Base-by-base conservation (phyloP, 140 eudicot genomes). In the Bidens hawaiensis region DNA sequence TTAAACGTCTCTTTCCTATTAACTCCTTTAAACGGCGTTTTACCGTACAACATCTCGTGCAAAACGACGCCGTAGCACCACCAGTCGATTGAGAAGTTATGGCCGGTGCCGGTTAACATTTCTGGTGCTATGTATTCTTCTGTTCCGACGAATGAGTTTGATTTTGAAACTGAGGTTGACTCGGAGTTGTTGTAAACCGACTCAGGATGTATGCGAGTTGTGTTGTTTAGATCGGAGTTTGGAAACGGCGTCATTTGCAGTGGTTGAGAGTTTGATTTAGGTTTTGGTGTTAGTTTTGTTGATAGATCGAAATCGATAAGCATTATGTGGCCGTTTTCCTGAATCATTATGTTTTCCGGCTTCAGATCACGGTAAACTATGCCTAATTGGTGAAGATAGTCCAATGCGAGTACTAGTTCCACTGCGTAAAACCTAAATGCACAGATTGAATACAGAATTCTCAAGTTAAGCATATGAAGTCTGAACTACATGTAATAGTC, bases 51-150 rank as follows among this genome's bases (percentile, higher is more conserved):
- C 97, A 90, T 83, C 65, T 90, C 97, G 58, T 90, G 74, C 60
- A 90, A 19, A 64, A 86, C 82, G 51, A 86, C 61, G 3, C 97
- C 97, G 15, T 81, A 61, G 58, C 95, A 83, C 97, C 97, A 90
- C 82, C 85, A 86, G 75, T 90, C 97, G 38, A 90, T 82, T 46
- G 90, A 36, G 68, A 79, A 86, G 62, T 77, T 87, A 59, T 90
- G 97, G 24, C 97, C 97, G 62, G 75, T 53, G 9, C 94, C 89
- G 6, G 55, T 45, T 28, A 90, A 58, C 66, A 90, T 75, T 75
- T 90, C 97, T 16, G 95, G 97, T 25, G 97, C 83, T 55, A 90
- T 78, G 79, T 90, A 90, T 45, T 90, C 97, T 70, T 90, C 97
- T 4, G 97, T 90, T 10, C 97, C 97, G 19, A 90, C 97, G 72